Conservation (phyloP, 768 basidiomycete genomes). For the Podaxis carcinomalis region DNA sequence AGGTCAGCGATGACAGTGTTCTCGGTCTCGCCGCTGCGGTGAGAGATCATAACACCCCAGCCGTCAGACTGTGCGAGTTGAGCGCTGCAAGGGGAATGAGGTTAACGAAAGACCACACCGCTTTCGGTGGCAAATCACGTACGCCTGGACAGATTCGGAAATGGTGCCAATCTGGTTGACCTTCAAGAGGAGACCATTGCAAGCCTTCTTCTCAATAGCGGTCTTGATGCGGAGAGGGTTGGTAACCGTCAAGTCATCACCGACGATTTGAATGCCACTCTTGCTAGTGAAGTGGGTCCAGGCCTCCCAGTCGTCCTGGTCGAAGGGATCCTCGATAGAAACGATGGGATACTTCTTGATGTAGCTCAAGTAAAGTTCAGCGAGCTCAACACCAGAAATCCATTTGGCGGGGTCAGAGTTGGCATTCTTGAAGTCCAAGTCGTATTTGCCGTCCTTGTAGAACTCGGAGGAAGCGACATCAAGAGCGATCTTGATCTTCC, state of each 20-base stretch:
- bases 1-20: constrained; percentile 96
- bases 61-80: constrained; percentile 93
- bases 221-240: constrained; percentile 97
- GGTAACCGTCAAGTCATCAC: constrained; percentile 97
- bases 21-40: constrained; percentile 98
- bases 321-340: constrained; percentile 97
- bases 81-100: constrained; percentile 46
- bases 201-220: constrained; percentile 99
- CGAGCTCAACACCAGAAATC: constrained; percentile 91
- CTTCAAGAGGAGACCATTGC: constrained; percentile 98
- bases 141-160: constrained; percentile 99
- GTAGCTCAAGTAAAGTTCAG: constrained; percentile 84
- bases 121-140: constrained; percentile 27
- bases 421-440: constrained; percentile 98
- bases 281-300: constrained; percentile 89
- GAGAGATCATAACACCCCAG: constrained; percentile 99
- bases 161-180: constrained; percentile 99
- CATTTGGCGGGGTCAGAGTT: constrained; percentile 97
- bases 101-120: no score
- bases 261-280: constrained; percentile 84
- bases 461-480: constrained; percentile 99
- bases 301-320: constrained; percentile 99
- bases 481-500: constrained; percentile 97
- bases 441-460: constrained; percentile 99
- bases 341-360: constrained; percentile 94